These are phyloP conservation scores for Spatholobus suberectus DNA, from an alignment of 306 rosid species.

Conservation along the genomic window DNA sequence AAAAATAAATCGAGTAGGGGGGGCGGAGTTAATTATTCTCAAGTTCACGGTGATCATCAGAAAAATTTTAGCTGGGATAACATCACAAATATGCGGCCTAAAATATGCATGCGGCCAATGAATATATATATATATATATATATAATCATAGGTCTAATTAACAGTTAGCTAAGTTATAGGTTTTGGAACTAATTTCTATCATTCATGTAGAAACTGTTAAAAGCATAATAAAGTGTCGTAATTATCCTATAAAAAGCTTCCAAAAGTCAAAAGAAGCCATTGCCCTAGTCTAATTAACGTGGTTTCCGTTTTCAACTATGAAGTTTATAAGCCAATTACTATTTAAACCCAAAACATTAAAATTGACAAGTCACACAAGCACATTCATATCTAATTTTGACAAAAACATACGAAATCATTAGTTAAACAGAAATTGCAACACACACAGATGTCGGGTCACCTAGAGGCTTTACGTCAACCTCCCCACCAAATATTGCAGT, in stretches of 20 bases:
- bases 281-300: background rate
- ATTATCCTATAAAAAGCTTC: background rate
- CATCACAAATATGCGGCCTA: slow-evolving; percentile 48
- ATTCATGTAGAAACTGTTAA: background rate
- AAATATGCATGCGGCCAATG: slow-evolving; percentile 33
- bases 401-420: background rate
- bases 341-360: background rate
- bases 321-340: background rate
- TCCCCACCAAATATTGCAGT: slow-evolving; percentile 17
- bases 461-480: slow-evolving; percentile 21
- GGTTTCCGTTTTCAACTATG: background rate
- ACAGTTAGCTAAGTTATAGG: background rate
- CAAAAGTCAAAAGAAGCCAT: slow-evolving; percentile 9
- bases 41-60: background rate
- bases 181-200: background rate
- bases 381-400: slow-evolving; percentile 16
- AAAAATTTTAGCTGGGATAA: background rate
- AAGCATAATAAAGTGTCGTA: background rate
- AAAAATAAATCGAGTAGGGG: background rate
- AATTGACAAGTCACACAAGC: background rate
- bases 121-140: too few relatives aligned
- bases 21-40: background rate
- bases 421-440: slow-evolving; percentile 9
- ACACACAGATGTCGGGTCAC: background rate
- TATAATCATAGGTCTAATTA: too few relatives aligned